Evolutionary conservation across 805 yeast species (phyloP).

Genomic region (Myxozyma monticola): DNA sequence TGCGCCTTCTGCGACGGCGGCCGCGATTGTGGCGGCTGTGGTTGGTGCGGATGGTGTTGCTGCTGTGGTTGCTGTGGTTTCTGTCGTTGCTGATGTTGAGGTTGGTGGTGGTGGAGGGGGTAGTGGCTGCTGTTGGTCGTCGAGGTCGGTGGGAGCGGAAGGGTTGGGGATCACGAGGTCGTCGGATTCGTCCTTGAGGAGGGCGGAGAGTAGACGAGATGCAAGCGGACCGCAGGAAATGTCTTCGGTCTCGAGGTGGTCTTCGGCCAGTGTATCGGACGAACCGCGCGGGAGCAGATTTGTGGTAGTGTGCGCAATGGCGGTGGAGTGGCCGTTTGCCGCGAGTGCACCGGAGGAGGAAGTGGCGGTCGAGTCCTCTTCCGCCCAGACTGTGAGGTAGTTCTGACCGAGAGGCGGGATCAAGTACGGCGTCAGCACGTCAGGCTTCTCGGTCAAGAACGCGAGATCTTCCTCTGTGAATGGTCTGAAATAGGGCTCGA

Average conservation of each 20-base stretch:
- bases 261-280: conserved; percentile 58
- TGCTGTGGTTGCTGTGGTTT: conserved; percentile 1
- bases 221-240: conserved; percentile 91
- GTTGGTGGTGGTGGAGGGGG: not conserved
- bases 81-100: not conserved
- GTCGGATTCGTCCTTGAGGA: conserved; percentile 40
- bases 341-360: conserved; percentile 49
- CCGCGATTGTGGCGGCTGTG: conserved; percentile 3
- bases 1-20: conserved; percentile 10
- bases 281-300: conserved; percentile 56
- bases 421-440: conserved; percentile 49
- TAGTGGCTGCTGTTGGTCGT: no score
- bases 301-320: not conserved
- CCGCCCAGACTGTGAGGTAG: conserved; percentile 83
- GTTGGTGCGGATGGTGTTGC: conserved; percentile 1
- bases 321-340: not conserved
- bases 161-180: conserved; percentile 18
- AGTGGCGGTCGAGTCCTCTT: conserved; percentile 55
- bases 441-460: conserved; percentile 56
- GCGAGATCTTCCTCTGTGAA: conserved; percentile 79
- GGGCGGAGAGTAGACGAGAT: conserved; percentile 77
- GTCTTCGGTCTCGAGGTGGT: conserved; percentile 64
- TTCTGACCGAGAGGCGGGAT: conserved; percentile 84
- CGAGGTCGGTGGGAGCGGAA: conserved; percentile 1
- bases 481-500: conserved; percentile 80